These are phyloP conservation scores for Cyberlindnera bimundalis DNA, from an alignment of 805 yeast genomes.

Conservation along the genomic window DNA sequence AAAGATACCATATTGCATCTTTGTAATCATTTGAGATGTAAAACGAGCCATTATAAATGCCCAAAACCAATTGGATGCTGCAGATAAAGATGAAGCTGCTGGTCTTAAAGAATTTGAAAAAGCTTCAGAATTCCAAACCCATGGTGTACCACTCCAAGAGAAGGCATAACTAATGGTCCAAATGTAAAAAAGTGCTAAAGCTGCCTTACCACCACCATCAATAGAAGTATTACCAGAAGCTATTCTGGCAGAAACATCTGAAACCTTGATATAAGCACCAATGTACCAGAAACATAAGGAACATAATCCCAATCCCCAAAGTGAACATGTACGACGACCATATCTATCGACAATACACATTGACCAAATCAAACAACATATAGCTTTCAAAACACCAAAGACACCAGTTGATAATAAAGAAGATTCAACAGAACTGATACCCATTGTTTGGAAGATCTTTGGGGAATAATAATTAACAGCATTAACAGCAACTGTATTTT, in stretches of 20 bases:
- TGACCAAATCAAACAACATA: slow-evolving; percentile 43
- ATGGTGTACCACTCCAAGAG: slow-evolving; percentile 46
- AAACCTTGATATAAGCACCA: slow-evolving; percentile 41
- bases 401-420: slow-evolving; percentile 50
- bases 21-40: slow-evolving; percentile 41
- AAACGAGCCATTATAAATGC: slow-evolving; percentile 47
- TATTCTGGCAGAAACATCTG: slow-evolving; percentile 15
- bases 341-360: slow-evolving; percentile 43
- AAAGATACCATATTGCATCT: slow-evolving; percentile 43
- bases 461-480: slow-evolving; percentile 55
- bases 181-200: slow-evolving; percentile 33
- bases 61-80: slow-evolving; percentile 48
- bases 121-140: slow-evolving; percentile 46
- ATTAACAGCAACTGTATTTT: slow-evolving; percentile 46
- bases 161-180: slow-evolving; percentile 44
- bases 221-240: slow-evolving; percentile 33
- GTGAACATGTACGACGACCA: slow-evolving; percentile 43
- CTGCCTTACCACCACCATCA: slow-evolving; percentile 38
- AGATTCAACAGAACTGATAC: slow-evolving; percentile 43
- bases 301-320: slow-evolving; percentile 38
- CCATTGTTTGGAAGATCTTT: slow-evolving; percentile 45
- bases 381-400: slow-evolving; percentile 47
- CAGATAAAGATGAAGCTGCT: slow-evolving; percentile 41
- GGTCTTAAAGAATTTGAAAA: slow-evolving; percentile 42
- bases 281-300: slow-evolving; percentile 45